These are phyloP conservation scores for Clavispora phyllophila DNA, from an alignment of 805 yeast genomes.

Conservation along the genomic window DNA sequence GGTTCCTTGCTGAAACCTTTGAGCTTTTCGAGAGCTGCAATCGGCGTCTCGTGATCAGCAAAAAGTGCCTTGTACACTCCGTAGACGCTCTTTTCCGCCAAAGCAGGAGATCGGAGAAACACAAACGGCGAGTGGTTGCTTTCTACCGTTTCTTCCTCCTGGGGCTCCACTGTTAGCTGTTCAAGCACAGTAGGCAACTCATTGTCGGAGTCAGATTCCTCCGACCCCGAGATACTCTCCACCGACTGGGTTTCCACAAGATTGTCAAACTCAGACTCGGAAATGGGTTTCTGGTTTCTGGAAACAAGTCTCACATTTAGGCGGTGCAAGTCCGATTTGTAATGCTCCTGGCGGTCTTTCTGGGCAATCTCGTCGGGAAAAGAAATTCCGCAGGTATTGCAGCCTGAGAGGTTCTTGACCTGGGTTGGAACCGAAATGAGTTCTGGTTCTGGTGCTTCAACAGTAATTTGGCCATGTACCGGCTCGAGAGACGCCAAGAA, in stretches of 20 bases:
- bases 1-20: conserved; percentile 18
- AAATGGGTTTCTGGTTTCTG: conserved; percentile 40
- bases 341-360: conserved; percentile 36
- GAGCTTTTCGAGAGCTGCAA: conserved; percentile 40
- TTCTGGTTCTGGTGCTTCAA: not conserved
- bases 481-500: conserved; percentile 7
- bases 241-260: conserved; percentile 44
- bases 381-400: conserved; percentile 14
- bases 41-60: conserved; percentile 31
- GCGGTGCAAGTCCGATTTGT: conserved; percentile 54
- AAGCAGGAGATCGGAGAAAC: conserved; percentile 45
- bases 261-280: conserved; percentile 56
- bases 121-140: conserved; percentile 67
- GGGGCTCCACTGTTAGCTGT: conserved; percentile 17
- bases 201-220: conserved; percentile 24
- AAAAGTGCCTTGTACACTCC: conserved; percentile 68
- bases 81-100: conserved; percentile 46
- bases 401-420: conserved; percentile 10
- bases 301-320: conserved; percentile 54
- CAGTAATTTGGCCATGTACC: conserved; percentile 11
- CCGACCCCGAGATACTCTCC: conserved; percentile 58
- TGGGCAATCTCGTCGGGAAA: conserved; percentile 6
- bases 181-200: conserved; percentile 22
- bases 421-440: not conserved
- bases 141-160: conserved; percentile 30